These are phyloP conservation scores for Ramaria rubella DNA, from an alignment of 768 basidiomycete genomes.

Conservation along the genomic window DNA sequence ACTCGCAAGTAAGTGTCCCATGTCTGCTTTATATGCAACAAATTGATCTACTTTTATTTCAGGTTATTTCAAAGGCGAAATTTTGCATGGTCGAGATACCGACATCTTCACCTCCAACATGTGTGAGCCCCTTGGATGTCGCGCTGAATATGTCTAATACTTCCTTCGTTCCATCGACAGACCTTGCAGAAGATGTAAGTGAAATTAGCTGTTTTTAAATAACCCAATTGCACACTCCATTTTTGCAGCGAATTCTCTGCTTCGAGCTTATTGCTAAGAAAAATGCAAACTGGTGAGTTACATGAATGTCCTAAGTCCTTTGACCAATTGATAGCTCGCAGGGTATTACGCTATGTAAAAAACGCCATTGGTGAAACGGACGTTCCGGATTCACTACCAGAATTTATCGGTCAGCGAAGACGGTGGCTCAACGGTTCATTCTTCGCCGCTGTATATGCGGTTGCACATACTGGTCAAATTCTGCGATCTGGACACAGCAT, in stretches of 20 bases:
- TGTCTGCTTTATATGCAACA: not conserved
- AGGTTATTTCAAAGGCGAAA: slow-evolving; percentile 90
- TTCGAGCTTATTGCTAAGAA: slow-evolving; percentile 74
- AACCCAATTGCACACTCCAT: slow-evolving; percentile 11
- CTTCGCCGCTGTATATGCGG: slow-evolving; percentile 90
- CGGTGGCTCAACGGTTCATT: slow-evolving; percentile 91
- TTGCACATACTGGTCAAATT: slow-evolving; percentile 80
- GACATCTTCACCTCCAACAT: slow-evolving; percentile 96
- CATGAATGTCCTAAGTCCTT: slow-evolving; percentile 19
- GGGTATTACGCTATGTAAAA: slow-evolving; percentile 96
- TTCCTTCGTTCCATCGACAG: slow-evolving; percentile 29
- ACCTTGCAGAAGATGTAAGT: slow-evolving; percentile 83
- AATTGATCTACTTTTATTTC: not conserved
- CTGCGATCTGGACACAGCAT: slow-evolving; percentile 76
- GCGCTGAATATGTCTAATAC: not conserved
- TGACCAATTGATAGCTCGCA: slow-evolving; percentile 36
- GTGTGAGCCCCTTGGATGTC: slow-evolving; percentile 47
- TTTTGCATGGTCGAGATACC: slow-evolving; percentile 73
- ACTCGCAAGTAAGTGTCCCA: slow-evolving; percentile 38
- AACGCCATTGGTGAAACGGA: slow-evolving; percentile 91
- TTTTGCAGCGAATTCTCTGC: slow-evolving; percentile 67
- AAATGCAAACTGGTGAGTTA: slow-evolving; percentile 66
- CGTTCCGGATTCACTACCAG: slow-evolving; percentile 86
- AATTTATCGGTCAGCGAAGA: slow-evolving; percentile 89
- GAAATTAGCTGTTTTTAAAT: not conserved